Conservation (phyloP, 192 early-diverging fungal species). For the Backusella morwellensis region DNA sequence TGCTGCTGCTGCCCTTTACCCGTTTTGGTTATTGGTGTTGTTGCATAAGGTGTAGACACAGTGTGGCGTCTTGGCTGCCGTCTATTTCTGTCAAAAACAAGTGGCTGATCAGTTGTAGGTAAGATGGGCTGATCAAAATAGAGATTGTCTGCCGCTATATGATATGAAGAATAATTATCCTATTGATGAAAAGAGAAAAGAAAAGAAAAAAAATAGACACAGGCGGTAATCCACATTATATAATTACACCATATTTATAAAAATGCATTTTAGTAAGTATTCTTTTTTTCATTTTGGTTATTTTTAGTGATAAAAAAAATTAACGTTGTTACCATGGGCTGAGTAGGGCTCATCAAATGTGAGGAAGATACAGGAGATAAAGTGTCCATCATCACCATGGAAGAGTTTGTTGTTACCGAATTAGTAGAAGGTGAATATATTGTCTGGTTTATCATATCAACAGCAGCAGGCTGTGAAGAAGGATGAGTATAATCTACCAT, state of each 20-base stretch:
- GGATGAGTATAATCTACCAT: neutral
- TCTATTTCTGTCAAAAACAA: neutral
- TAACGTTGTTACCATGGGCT: conserved; percentile 3
- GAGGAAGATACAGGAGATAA: neutral
- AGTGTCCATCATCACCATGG: conserved; percentile 3
- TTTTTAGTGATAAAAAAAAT: neutral
- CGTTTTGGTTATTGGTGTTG: neutral
- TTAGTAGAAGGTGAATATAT: conserved; percentile 11
- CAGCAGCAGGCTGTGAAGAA: neutral
- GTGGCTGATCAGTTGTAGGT: neutral
- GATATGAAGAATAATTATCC: neutral
- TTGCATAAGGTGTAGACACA: conserved; percentile 23
- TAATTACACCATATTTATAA: neutral
- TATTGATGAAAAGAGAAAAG: neutral
- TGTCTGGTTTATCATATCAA: neutral
- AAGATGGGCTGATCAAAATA: neutral
- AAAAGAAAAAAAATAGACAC: neutral
- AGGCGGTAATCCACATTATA: neutral
- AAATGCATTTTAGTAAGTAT: no score
- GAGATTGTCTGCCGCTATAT: neutral
- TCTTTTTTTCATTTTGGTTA: neutral
- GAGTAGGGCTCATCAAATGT: conserved; percentile 13
- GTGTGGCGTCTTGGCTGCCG: conserved; percentile 23
- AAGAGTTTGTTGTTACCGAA: conserved; percentile 13
- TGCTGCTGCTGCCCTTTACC: neutral